Evolutionary conservation across 345 rosid genomes (phyloP).

Genomic region (Salix arbutifolia): DNA sequence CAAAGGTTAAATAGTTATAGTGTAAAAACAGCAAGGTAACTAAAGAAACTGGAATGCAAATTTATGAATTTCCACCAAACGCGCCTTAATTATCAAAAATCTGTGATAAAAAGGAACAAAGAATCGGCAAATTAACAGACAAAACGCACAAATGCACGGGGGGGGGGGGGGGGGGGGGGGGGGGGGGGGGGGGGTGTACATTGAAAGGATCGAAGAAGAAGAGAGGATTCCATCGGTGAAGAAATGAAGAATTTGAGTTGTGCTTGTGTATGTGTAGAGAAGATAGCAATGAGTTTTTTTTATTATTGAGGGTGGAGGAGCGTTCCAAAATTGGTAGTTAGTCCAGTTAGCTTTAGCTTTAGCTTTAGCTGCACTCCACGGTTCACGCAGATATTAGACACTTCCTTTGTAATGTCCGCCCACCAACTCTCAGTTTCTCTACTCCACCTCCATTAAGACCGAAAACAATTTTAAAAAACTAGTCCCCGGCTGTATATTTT

Average conservation of each 20-base stretch:
- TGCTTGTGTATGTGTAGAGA: neutral
- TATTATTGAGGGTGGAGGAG: neutral
- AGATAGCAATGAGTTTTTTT: neutral
- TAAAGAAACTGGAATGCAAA: neutral
- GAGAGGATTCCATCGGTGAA: constrained; percentile 64
- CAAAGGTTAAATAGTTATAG: neutral
- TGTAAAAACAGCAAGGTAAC: neutral
- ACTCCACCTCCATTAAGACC: neutral
- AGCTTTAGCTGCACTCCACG: neutral
- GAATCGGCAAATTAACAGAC: neutral
- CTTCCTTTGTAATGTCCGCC: constrained; percentile 41
- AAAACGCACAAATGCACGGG: neutral
- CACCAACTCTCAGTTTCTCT: constrained; percentile 22
- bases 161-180: constrained; percentile 11
- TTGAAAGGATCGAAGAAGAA: constrained; percentile 59
- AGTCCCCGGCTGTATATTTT: neutral
- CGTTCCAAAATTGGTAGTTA: neutral
- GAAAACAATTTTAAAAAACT: neutral
- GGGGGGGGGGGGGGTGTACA: constrained; percentile 32
- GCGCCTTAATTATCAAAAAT: neutral
- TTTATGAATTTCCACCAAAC: neutral
- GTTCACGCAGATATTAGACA: neutral
- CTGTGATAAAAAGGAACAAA: neutral
- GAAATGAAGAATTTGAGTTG: neutral
- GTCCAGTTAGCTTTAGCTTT: constrained; percentile 7